Conservation (phyloP, 73 alveolate genomes). For the Paramecium sonneborni region DNA sequence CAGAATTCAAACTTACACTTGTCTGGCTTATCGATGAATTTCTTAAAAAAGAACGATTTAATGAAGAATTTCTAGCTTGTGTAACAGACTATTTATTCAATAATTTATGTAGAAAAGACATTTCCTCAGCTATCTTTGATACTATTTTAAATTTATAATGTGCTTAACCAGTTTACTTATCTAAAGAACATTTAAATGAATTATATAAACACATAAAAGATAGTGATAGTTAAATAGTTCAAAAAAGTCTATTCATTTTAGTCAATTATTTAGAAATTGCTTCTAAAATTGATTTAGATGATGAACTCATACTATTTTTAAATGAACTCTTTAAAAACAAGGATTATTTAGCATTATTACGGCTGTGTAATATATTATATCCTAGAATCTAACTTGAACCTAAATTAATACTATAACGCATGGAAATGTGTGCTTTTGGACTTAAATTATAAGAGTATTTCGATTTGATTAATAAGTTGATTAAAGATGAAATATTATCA, state of each 20-base stretch:
- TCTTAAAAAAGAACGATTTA: not conserved
- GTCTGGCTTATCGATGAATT: not conserved
- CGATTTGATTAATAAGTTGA: not conserved
- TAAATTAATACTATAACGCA: not conserved
- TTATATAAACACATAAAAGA: not conserved
- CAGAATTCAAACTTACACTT: not conserved
- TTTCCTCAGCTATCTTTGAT: not conserved
- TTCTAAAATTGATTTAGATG: not conserved
- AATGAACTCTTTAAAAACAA: not conserved
- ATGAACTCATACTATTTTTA: not conserved
- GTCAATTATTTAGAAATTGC: not conserved
- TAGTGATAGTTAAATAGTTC: not conserved
- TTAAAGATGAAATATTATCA: not conserved
- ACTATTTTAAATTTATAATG: not conserved
- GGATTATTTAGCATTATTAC: not conserved
- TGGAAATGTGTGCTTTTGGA: not conserved
- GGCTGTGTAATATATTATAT: not conserved
- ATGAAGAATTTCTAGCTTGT: not conserved
- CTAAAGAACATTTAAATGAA: not conserved
- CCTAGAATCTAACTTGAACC: not conserved
- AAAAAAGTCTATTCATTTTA: not conserved
- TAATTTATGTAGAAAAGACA: not conserved
- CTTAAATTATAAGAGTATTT: not conserved
- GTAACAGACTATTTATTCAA: not conserved
- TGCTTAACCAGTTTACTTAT: not conserved